Percentiles rank a stretch among this genome's conserved stretches.
These are phyloP conservation scores for Nematocida ausubeli DNA, from an alignment of 371 early-diverging fungal genomes.

Conservation along the genomic window DNA sequence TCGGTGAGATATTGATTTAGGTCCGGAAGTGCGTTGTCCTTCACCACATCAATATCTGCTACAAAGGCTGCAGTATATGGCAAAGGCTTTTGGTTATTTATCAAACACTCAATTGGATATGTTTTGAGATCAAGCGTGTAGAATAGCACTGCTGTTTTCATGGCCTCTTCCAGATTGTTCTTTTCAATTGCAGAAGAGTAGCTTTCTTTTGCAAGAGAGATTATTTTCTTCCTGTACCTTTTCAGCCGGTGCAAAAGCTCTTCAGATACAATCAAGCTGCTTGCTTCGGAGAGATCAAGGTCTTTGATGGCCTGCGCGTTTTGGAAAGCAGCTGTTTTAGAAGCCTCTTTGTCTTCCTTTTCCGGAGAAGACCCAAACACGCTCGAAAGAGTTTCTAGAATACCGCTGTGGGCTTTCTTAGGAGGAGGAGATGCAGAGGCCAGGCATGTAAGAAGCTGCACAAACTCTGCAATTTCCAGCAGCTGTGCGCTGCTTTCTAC, in stretches of 20 bases:
- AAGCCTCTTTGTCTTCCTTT: neutral
- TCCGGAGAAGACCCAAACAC: neutral
- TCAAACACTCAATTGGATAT: constrained; percentile 1
- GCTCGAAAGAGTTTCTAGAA: neutral
- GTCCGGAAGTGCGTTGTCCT: constrained; percentile 4
- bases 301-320: neutral
- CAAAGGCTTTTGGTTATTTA: neutral
- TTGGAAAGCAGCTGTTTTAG: neutral
- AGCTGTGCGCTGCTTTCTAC: neutral
- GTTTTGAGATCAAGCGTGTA: neutral
- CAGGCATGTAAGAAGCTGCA: neutral
- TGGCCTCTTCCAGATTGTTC: neutral
- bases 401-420: neutral
- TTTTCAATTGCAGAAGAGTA: neutral
- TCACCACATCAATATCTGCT: neutral
- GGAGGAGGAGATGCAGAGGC: neutral
- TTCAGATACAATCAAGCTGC: neutral
- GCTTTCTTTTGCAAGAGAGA: neutral
- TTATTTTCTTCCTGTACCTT: neutral
- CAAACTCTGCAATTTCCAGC: constrained; percentile 9
- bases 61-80: neutral
- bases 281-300: neutral
- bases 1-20: neutral
- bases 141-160: neutral
- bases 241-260: neutral